Conservation (phyloP, 345 rosid species). For the Eucalyptus shirleyi region DNA sequence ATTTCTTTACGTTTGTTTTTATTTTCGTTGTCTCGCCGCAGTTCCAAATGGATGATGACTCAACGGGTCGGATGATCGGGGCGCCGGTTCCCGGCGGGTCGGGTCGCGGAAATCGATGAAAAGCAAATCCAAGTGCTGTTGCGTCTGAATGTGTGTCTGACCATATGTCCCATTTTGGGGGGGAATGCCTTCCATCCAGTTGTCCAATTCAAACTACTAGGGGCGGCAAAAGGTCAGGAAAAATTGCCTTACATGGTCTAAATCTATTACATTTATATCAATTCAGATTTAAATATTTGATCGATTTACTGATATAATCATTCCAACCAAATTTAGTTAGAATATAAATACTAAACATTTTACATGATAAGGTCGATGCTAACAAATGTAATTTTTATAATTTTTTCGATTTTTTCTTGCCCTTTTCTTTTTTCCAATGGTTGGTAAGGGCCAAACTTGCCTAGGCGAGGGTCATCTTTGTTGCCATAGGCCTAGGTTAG, state of each 20-base stretch:
- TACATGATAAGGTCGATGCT: fast-evolving
- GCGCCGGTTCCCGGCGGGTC: background rate
- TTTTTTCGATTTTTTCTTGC: background rate
- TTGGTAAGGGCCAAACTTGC: background rate
- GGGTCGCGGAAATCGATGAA: background rate
- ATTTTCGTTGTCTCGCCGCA: background rate
- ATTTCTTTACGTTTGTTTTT: background rate
- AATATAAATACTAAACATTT: too few species aligned
- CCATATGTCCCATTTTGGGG: background rate
- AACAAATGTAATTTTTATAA: too few species aligned
- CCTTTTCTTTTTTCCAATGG: background rate
- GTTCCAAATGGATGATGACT: background rate
- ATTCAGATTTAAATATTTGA: fast-evolving
- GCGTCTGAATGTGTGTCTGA: background rate
- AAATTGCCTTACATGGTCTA: too few species aligned
- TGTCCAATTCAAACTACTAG: background rate
- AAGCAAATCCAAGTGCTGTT: background rate
- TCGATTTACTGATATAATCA: fast-evolving
- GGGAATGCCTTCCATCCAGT: background rate
- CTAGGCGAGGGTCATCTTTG: fast-evolving
- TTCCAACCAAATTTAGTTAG: fast-evolving
- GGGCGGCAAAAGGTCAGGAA: background rate
- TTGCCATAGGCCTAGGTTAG: too few species aligned
- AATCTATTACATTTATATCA: too few species aligned
- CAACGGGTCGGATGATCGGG: background rate